These are phyloP conservation scores for Ganoderma lucidum DNA, from an alignment of 1,284 basidiomycete species.

Conservation along the genomic window DNA sequence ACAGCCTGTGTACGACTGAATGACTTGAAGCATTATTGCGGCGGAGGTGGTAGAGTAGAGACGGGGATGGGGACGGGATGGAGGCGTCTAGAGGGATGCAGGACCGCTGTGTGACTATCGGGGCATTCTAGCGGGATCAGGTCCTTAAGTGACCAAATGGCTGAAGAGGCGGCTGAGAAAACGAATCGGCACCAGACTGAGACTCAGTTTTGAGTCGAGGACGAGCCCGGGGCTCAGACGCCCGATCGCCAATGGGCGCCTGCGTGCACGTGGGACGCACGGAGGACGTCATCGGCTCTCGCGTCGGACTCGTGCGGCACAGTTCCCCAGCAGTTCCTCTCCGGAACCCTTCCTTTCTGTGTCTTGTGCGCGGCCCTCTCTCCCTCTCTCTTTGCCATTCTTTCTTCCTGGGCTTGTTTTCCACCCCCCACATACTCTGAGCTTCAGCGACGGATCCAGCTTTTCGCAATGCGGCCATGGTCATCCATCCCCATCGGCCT, in stretches of 20 bases:
- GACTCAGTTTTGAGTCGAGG: neutral
- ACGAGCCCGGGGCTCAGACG: neutral
- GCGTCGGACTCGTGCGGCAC: conserved; percentile 16
- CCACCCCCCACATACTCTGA: conserved; percentile 4
- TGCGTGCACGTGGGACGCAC: conserved; percentile 26
- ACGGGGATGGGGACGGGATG: neutral
- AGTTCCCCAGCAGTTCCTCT: conserved; percentile 7
- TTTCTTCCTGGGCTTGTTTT: conserved; percentile 11
- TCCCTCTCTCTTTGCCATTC: neutral
- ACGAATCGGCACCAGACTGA: neutral
- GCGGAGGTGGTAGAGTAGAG: conserved; percentile 15
- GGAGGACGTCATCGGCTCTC: conserved; percentile 29
- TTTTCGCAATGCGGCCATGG: conserved; percentile 46
- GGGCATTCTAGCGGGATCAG: conserved; percentile 21
- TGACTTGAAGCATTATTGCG: conserved; percentile 63
- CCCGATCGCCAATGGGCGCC: conserved; percentile 14
- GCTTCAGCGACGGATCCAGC: conserved; percentile 3
- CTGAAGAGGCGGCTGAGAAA: neutral
- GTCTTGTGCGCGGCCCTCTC: conserved; percentile 11
- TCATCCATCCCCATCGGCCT: conserved; percentile 47
- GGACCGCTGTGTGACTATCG: neutral
- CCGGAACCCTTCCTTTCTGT: conserved; percentile 22
- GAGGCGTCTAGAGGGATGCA: conserved; percentile 13
- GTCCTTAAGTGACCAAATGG: conserved; percentile 5
- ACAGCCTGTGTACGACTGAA: conserved; percentile 62